Evolutionary conservation across 805 yeast genomes (phyloP).

Genomic region (Allodekkera sacchari): DNA sequence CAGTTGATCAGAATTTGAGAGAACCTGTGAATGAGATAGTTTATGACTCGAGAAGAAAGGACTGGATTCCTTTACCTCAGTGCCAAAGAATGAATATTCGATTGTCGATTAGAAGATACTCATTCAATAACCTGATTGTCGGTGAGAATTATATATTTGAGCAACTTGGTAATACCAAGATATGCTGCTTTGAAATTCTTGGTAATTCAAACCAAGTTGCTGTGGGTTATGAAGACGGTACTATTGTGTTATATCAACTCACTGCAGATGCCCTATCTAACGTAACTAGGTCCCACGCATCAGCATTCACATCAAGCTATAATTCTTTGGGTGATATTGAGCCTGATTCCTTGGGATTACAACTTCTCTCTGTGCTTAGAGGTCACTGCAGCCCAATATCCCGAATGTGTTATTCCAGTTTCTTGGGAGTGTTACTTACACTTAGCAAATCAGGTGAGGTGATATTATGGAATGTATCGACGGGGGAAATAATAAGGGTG

Average conservation of each 20-base stretch:
- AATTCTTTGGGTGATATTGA: neutral
- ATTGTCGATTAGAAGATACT: conserved; percentile 7
- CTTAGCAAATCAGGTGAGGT: conserved; percentile 48
- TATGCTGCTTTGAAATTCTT: conserved; percentile 32
- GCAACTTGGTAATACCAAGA: conserved; percentile 31
- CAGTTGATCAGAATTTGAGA: conserved; percentile 20
- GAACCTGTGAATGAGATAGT: conserved; percentile 2
- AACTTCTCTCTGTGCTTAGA: conserved; percentile 29
- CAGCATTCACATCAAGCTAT: conserved; percentile 3
- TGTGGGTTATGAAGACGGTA: conserved; percentile 50
- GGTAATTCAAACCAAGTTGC: conserved; percentile 32
- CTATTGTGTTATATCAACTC: conserved; percentile 35
- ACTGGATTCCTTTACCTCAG: conserved; percentile 41
- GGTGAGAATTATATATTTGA: conserved; percentile 34
- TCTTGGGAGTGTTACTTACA: conserved; percentile 47
- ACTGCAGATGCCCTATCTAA: conserved; percentile 7
- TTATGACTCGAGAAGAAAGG: conserved; percentile 29
- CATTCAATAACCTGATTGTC: conserved; percentile 18
- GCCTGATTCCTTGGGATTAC: conserved; percentile 4
- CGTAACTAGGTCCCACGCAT: conserved; percentile 36
- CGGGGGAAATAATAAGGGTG: conserved; percentile 40
- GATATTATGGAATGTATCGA: conserved; percentile 56
- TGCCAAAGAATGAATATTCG: conserved; percentile 2
- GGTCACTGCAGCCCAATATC: conserved; percentile 46
- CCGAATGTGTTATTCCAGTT: conserved; percentile 39